A percentile compares a stretch with the other conserved stretches of the same genome.
phyloP scores from a whole-genome alignment of 2,329 filamentous ascomycete species.

The Epichloe sp. region DNA sequence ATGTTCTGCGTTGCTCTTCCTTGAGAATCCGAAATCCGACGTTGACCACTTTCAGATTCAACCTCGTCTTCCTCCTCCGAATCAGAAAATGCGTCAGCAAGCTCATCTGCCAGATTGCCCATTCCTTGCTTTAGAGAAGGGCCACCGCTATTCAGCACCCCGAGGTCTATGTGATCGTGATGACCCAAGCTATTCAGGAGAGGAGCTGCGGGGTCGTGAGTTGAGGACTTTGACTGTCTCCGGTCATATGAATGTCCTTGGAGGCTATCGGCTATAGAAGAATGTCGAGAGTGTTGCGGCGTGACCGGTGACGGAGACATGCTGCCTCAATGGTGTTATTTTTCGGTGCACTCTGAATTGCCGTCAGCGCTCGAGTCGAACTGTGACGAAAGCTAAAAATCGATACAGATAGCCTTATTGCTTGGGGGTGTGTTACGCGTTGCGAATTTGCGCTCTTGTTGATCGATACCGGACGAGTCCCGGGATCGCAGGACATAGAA shows the following conservation, averaged over 20 bases:
- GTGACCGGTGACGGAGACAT: conserved; percentile 20
- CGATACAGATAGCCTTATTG: neutral
- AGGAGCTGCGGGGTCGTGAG: conserved; percentile 36
- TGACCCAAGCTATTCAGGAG: conserved; percentile 35
- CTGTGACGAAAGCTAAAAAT: neutral
- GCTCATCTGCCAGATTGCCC: conserved; percentile 69
- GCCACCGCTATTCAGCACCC: conserved; percentile 29
- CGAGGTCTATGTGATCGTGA: conserved; percentile 33
- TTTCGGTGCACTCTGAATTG: neutral
- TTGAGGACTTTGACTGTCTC: conserved; percentile 37
- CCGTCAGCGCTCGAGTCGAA: neutral
- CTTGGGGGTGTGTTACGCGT: neutral
- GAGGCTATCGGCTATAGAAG: conserved; percentile 39
- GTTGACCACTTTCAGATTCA: conserved; percentile 29
- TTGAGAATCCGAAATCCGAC: neutral
- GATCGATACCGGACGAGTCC: neutral
- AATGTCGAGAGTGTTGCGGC: conserved; percentile 45
- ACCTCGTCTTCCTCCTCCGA: conserved; percentile 52
- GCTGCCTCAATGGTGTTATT: neutral
- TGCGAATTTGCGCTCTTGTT: neutral
- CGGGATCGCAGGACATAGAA: neutral
- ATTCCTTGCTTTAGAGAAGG: conserved; percentile 41
- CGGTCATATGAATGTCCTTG: conserved; percentile 32
- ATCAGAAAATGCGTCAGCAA: conserved; percentile 59
- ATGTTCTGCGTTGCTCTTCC: neutral